A percentile compares a stretch with the other conserved stretches of the same genome.
These are phyloP conservation scores for Arachnomyces sp. DNA, from an alignment of 2,329 filamentous ascomycete species.

Conservation along the genomic window DNA sequence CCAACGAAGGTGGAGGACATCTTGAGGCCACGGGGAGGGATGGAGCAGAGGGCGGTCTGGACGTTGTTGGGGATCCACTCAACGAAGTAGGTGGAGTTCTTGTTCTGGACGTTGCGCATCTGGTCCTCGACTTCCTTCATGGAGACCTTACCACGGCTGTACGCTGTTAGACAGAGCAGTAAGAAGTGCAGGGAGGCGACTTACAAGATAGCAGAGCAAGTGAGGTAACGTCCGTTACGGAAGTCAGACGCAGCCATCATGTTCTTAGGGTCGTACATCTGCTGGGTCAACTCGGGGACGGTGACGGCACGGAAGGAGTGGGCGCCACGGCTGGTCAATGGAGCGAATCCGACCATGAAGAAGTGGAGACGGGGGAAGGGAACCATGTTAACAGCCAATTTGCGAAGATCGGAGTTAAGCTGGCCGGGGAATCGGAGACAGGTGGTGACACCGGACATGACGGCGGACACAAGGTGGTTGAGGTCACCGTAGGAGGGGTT, in stretches of 20 bases:
- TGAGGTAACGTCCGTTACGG: constrained; percentile 98
- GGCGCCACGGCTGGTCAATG: constrained; percentile 85
- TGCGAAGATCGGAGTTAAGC: constrained; percentile 99
- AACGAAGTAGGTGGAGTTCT: constrained; percentile 99
- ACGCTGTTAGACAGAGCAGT: constrained; percentile 22
- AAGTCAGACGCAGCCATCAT: constrained; percentile 99
- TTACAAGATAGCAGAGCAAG: constrained; percentile 94
- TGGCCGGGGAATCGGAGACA: constrained; percentile 98
- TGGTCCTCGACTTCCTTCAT: constrained; percentile 99
- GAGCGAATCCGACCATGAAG: constrained; percentile 99
- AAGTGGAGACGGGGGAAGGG: constrained; percentile 99
- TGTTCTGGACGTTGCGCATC: constrained; percentile 99
- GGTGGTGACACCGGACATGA: constrained; percentile 99
- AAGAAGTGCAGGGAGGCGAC: constrained; percentile 24
- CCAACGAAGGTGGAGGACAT: constrained; percentile 99
- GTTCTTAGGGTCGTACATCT: constrained; percentile 99
- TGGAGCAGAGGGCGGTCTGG: constrained; percentile 97
- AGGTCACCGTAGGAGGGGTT: constrained; percentile 98
- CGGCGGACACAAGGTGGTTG: constrained; percentile 98
- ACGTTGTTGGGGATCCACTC: constrained; percentile 99
- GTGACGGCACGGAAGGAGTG: constrained; percentile 95
- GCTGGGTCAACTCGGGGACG: constrained; percentile 97
- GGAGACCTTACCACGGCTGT: constrained; percentile 91
- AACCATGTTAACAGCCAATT: constrained; percentile 99
- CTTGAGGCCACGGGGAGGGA: constrained; percentile 93